Evolutionary conservation across 2,329 filamentous ascomycete genomes (phyloP), one percentile per base, ranked within the genome.

Genomic region (Exophiala oligosperma): DNA sequence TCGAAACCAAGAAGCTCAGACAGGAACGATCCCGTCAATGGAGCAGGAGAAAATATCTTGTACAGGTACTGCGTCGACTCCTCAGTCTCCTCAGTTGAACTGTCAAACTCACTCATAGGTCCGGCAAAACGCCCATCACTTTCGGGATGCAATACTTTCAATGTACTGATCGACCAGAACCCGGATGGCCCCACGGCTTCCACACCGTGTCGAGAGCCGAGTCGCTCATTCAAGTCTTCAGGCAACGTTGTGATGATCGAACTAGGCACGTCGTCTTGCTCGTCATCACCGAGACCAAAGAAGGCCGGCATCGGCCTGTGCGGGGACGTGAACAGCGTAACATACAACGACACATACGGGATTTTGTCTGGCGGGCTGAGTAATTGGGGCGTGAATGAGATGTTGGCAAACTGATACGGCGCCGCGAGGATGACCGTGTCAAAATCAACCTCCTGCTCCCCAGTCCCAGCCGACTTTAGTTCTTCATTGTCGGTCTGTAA

Each of bases 301-400:
- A 86, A 92, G 2, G 72, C 72, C 0, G 89, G 82, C 21, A 84
- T 86, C n/a, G 96, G 81, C n/a, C 76, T 80, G 66, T 86, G 84
- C 0, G 90, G 86, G 0, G 91, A 90, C 0, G 92, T 81, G 68
- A 99, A 93, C 0, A 97, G 83, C 0, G 93, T 97, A 52, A 97
- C 93, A 69, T 97, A 88, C 0, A 97, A 81, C 49, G 84, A 83
- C 2, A 91, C 90, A 71, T 97, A 99, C 0, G 91, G 89, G n/a
- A 97, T 87, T 47, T 83, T 73, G 64, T 94, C 89, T 1, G 95
- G 91, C 3, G 76, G 73, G 2, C 78, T 75, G 12, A 72, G 62
- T 4, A 75, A 67, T 0, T 75, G 71, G 11, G 75, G 71, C 9
- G 72, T 71, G 57, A 87, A 73, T 4, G 72, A 74, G 67, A 97